Conservation (phyloP, 2,329 filamentous ascomycete species). For the Calonectria crousiana region DNA sequence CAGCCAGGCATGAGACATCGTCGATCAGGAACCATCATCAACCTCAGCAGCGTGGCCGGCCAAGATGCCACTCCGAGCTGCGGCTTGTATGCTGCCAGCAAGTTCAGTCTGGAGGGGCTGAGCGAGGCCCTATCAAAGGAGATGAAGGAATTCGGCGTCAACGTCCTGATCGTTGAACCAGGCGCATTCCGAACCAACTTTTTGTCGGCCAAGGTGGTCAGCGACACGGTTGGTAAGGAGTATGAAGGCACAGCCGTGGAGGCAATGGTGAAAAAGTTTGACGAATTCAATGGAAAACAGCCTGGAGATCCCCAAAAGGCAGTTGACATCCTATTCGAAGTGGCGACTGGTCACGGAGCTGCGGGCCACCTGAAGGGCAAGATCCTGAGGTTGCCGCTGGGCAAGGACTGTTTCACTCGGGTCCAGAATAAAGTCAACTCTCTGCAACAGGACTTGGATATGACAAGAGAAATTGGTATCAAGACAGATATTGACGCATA, state of each 20-base stretch:
- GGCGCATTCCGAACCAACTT: constrained; percentile 65
- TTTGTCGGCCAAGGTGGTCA: constrained; percentile 45
- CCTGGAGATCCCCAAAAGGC: constrained; percentile 55
- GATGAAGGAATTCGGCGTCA: constrained; percentile 57
- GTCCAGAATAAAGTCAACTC: constrained; percentile 43
- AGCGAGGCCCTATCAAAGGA: constrained; percentile 58
- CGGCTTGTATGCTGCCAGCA: constrained; percentile 60
- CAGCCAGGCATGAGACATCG: constrained; percentile 60
- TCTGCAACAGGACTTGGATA: constrained; percentile 31
- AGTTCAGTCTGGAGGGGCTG: constrained; percentile 57
- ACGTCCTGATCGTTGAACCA: constrained; percentile 60
- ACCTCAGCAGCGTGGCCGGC: constrained; percentile 60
- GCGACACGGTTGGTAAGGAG: constrained; percentile 34
- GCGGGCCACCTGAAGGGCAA: constrained; percentile 45
- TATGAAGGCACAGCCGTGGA: constrained; percentile 47
- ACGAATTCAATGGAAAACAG: constrained; percentile 48
- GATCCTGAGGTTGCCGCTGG: constrained; percentile 50
- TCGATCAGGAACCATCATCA: constrained; percentile 57
- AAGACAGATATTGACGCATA: constrained; percentile 23
- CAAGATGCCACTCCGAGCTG: constrained; percentile 53
- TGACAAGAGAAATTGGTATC: constrained; percentile 22
- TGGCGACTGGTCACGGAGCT: constrained; percentile 47
- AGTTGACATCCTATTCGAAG: constrained; percentile 53
- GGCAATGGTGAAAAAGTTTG: constrained; percentile 41
- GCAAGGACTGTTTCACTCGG: constrained; percentile 47